Evolutionary conservation across 371 early-diverging fungal species (phyloP), one percentile per base, ranked within the genome.

Genomic region (Haplosporangium sp.): DNA sequence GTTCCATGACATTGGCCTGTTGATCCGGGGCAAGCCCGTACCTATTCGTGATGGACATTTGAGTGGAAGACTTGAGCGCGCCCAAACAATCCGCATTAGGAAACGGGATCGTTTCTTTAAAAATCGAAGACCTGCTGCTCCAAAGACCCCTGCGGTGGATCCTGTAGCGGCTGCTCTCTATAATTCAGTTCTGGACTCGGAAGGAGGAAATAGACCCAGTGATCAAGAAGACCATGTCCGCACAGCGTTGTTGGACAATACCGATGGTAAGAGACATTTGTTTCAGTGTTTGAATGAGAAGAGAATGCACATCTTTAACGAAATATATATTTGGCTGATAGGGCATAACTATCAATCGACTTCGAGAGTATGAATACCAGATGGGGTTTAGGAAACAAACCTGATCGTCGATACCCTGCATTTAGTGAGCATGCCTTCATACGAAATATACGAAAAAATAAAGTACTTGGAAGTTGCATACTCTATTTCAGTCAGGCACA

Each of bases 381-480:
- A 45, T 10, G 16, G 45, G 45, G 16, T 45, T 16, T 45, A 45
- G 45, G 13, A 4, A 1, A 10, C 1, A 12, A 10, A 45, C 13
- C 45, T 45, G 10, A 16, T 16, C 10, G 13, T 86, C 57, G 63
- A 63, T 21, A 85, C 86, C 4, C 55, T 84, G 21, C 86, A 84
- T 37, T n/a, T n/a, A n/a, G n/a, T n/a, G n/a, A n/a, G n/a, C n/a
- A n/a, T n/a, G n/a, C n/a, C n/a, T n/a, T n/a, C n/a, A n/a, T n/a
- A n/a, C n/a, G n/a, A n/a, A n/a, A n/a, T n/a, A n/a, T n/a, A n/a
- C n/a, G n/a, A n/a, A n/a, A n/a, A n/a, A n/a, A n/a, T n/a, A n/a
- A n/a, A n/a, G n/a, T n/a, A n/a, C n/a, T n/a, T n/a, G n/a, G n/a
- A n/a, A n/a, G n/a, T n/a, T n/a, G n/a, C n/a, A n/a, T n/a, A n/a